A percentile compares a stretch with the other conserved stretches of the same genome.
These are phyloP conservation scores for Rhexocercosporidium sp. DNA, from an alignment of 2,329 filamentous ascomycete species.

Conservation along the genomic window DNA sequence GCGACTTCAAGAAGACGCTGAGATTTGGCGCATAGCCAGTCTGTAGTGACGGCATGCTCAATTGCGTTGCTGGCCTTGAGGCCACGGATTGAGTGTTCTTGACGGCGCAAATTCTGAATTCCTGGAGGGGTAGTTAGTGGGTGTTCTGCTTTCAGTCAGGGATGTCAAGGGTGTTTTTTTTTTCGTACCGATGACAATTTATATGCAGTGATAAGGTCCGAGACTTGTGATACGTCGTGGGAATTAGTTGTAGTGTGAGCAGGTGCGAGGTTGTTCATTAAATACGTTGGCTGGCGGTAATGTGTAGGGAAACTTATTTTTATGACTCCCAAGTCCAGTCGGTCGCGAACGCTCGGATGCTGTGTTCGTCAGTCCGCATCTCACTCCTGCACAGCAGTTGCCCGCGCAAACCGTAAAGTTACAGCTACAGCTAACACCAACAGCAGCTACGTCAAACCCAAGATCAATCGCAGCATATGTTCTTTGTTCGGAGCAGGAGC, in stretches of 20 bases:
- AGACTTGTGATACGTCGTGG: background rate
- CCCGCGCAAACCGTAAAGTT: background rate
- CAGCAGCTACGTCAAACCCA: constrained; percentile 1
- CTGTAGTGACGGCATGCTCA: constrained; percentile 54
- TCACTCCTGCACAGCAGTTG: background rate
- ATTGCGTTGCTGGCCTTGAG: constrained; percentile 1
- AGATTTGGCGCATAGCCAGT: constrained; percentile 71
- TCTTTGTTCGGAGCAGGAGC: background rate
- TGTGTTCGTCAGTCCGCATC: constrained; percentile 1
- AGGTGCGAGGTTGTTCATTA: background rate
- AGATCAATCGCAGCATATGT: constrained; percentile 3
- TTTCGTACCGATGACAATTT: background rate
- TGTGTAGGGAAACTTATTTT: background rate
- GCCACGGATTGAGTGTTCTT: background rate
- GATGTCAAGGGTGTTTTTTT: background rate
- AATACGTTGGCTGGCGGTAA: background rate
- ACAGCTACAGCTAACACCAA: background rate
- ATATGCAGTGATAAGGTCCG: background rate
- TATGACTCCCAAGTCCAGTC: constrained; percentile 7
- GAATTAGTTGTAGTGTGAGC: background rate
- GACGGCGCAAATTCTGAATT: constrained; percentile 1
- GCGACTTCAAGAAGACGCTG: constrained; percentile 76
- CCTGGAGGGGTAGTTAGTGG: constrained; percentile 14
- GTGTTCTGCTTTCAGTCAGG: background rate
- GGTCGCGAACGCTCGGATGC: constrained; percentile 12